Evolutionary conservation across 805 yeast species (phyloP).

Genomic region (Ogataea chonburiensis): DNA sequence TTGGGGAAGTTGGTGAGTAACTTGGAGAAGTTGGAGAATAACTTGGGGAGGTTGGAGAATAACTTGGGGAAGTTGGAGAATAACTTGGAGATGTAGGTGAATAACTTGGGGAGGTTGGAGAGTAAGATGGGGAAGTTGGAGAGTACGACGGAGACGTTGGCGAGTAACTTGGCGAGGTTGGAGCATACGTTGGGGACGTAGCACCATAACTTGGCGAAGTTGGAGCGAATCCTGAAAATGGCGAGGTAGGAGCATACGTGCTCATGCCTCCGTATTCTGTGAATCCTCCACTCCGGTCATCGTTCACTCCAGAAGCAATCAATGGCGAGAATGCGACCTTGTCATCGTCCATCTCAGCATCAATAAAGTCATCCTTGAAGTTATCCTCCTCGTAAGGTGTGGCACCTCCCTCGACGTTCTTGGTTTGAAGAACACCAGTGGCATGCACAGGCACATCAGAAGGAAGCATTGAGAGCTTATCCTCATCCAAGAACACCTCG

Average conservation of each 20-base stretch:
- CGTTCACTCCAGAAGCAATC: conserved; percentile 78
- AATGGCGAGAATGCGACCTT: conserved; percentile 90
- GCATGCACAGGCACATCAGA: conserved; percentile 42
- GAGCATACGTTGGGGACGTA: conserved; percentile 71
- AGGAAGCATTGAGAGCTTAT: conserved; percentile 67
- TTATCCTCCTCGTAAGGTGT: conserved; percentile 83
- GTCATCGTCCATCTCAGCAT: conserved; percentile 44
- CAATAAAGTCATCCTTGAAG: conserved; percentile 59
- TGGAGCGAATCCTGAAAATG: conserved; percentile 50
- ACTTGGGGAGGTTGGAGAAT: conserved; percentile 68
- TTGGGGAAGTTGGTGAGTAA: conserved; percentile 74
- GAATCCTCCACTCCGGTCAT: conserved; percentile 76
- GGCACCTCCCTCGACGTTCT: conserved; percentile 72
- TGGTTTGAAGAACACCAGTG: conserved; percentile 39
- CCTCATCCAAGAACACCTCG: conserved; percentile 92
- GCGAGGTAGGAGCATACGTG: conserved; percentile 50
- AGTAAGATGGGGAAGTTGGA: conserved; percentile 73
- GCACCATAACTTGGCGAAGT: conserved; percentile 69
- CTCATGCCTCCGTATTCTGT: conserved; percentile 78
- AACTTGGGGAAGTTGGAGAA: conserved; percentile 68
- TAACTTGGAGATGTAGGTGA: conserved; percentile 76
- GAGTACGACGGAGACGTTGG: conserved; percentile 69
- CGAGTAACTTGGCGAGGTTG: conserved; percentile 57
- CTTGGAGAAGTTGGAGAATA: conserved; percentile 80
- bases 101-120: conserved; percentile 59